Conservation (phyloP, 371 early-diverging fungal genomes). For the Rhizopus arrhizus region DNA sequence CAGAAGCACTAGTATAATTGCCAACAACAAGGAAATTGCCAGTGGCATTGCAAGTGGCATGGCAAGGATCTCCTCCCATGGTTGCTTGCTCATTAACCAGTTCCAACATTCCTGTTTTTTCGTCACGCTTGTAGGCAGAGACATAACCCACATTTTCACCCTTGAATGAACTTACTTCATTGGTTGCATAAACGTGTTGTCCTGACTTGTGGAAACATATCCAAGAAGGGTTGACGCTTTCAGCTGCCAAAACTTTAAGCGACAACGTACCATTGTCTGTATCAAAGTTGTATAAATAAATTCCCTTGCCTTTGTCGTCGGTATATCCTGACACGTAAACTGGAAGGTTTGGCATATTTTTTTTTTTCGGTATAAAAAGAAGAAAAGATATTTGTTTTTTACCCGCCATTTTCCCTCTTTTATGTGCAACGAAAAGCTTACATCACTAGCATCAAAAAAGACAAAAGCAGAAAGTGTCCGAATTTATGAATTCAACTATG, state of each 20-base stretch:
- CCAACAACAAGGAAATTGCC: conserved; percentile 32
- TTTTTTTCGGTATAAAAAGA: neutral
- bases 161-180: conserved; percentile 34
- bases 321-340: conserved; percentile 53
- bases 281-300: conserved; percentile 44
- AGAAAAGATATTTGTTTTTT: neutral
- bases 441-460: neutral
- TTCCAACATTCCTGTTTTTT: conserved; percentile 24
- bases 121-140: conserved; percentile 29
- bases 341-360: neutral
- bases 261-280: conserved; percentile 26
- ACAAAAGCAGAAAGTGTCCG: too few relatives aligned
- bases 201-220: conserved; percentile 25
- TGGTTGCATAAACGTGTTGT: conserved; percentile 33
- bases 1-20: conserved; percentile 46
- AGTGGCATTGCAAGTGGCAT: conserved; percentile 26
- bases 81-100: conserved; percentile 33
- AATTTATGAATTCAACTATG: too few relatives aligned
- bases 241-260: conserved; percentile 28
- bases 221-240: conserved; percentile 36
- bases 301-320: conserved; percentile 34
- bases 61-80: conserved; percentile 40
- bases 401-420: neutral
- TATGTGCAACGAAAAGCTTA: neutral
- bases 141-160: conserved; percentile 34